Conservation (phyloP, 2,329 filamentous ascomycete genomes). For the Huntiella decipiens region DNA sequence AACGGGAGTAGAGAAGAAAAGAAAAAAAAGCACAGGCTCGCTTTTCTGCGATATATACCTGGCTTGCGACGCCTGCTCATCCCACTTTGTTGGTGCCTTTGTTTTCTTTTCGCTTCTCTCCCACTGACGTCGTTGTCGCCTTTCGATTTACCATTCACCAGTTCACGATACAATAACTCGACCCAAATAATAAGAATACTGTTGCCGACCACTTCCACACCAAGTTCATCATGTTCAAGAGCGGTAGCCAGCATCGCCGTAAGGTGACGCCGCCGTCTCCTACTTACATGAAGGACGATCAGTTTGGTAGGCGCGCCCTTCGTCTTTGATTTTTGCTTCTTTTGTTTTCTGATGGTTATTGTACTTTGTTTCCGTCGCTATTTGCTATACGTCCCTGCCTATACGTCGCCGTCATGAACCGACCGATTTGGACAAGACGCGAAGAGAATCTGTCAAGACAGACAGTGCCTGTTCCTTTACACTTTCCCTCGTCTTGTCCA, state of each 20-base stretch:
- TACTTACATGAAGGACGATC: conserved; percentile 46
- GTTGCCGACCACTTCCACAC: conserved; percentile 1
- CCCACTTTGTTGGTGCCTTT: background rate
- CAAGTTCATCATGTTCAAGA: conserved; percentile 10
- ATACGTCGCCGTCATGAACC: too few species aligned
- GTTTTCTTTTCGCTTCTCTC: background rate
- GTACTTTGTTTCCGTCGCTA: background rate
- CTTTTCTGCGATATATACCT: too few species aligned
- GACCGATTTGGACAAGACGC: too few species aligned
- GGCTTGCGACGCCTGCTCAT: too few species aligned
- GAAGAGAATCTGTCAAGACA: too few species aligned
- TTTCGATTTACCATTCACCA: background rate
- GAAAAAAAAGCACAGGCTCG: too few species aligned
- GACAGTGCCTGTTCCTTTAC: too few species aligned
- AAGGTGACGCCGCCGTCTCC: conserved; percentile 43
- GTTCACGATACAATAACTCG: background rate
- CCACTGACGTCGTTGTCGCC: conserved; percentile 1
- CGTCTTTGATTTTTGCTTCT: conserved; percentile 1
- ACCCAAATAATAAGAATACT: too few species aligned
- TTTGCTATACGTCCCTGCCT: background rate
- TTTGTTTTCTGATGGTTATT: conserved; percentile 1
- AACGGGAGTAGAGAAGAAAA: too few species aligned
- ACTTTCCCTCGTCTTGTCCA: background rate
- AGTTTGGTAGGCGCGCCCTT: conserved; percentile 34
- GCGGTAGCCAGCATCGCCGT: conserved; percentile 18